Evolutionary conservation across 176 grass and related monocot genomes (phyloP).

Genomic region (Puya raimondii): DNA sequence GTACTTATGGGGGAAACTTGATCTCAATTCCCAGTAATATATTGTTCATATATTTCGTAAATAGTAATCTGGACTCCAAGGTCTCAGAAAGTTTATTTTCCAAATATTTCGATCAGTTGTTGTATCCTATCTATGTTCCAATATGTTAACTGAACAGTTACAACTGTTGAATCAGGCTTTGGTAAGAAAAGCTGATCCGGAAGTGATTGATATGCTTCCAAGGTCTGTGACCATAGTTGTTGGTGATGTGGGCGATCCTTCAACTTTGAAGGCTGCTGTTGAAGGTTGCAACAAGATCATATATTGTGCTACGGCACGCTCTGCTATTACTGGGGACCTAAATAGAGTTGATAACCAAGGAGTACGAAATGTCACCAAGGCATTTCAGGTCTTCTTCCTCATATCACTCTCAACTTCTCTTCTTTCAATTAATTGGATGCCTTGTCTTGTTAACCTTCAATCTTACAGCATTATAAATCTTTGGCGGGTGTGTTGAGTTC

Average conservation of each 20-base stretch:
- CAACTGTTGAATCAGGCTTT: slow-evolving; percentile 43
- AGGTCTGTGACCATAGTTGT: slow-evolving; percentile 70
- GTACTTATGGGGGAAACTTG: no score
- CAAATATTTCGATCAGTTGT: not conserved
- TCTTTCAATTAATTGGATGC: not conserved
- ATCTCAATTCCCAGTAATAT: no score
- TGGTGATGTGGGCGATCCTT: slow-evolving; percentile 83
- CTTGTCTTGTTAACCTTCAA: not conserved
- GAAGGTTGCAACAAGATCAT: slow-evolving; percentile 91
- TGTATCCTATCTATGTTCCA: not conserved
- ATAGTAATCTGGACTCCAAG: no score
- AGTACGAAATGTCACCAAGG: slow-evolving; percentile 76
- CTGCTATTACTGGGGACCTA: slow-evolving; percentile 84
- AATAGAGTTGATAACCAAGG: slow-evolving; percentile 94
- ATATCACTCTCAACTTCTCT: slow-evolving; percentile 1
- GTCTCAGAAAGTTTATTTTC: no score
- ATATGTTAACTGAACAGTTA: slow-evolving; percentile 1
- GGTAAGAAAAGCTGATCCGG: slow-evolving; percentile 77
- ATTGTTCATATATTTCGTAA: no score
- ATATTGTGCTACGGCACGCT: slow-evolving; percentile 92
- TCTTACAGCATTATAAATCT: not conserved
- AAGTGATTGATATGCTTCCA: slow-evolving; percentile 85
- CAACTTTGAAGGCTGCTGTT: slow-evolving; percentile 54
- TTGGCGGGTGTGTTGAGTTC: not conserved
- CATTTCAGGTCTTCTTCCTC: slow-evolving; percentile 62